phyloP scores from a whole-genome alignment of 2,329 filamentous ascomycete genomes.

The Stemphylium vesicarium region DNA sequence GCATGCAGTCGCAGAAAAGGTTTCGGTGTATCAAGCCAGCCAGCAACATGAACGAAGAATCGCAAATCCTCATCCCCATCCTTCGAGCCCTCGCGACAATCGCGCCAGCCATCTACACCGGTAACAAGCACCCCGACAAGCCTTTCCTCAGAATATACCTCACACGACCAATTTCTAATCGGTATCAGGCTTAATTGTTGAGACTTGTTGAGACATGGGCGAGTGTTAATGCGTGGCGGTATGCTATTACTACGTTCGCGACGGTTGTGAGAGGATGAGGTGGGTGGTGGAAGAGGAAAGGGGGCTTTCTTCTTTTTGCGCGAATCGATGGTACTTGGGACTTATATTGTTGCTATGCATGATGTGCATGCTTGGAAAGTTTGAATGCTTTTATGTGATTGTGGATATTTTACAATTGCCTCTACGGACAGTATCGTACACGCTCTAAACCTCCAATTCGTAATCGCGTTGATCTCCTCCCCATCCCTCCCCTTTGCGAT shows the following conservation, averaged over 20 bases:
- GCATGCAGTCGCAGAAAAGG: no score
- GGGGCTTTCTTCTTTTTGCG: no score
- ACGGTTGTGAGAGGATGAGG: conserved; percentile 3
- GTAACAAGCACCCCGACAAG: conserved; percentile 6
- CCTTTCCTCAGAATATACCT: no score
- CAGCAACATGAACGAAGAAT: not conserved
- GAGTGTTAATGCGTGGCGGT: conserved; percentile 26
- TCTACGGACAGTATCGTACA: no score
- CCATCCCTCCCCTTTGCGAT: no score
- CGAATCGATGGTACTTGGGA: no score
- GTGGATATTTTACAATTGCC: no score
- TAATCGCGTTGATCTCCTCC: no score
- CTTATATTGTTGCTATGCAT: no score
- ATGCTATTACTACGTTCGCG: conserved; percentile 23
- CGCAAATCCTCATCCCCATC: not conserved
- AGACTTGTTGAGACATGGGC: conserved; percentile 27
- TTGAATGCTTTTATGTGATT: not conserved
- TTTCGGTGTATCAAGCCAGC: not conserved
- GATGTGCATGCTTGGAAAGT: no score
- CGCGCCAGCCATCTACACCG: conserved; percentile 34
- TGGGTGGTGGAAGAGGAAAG: not conserved
- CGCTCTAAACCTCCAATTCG: no score
- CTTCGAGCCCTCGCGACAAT: conserved; percentile 30
- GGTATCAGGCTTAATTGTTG: conserved; percentile 30
- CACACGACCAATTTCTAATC: not conserved